Percentiles rank a stretch among this genome's conserved stretches.
Evolutionary conservation across 345 rosid species (phyloP).

Genomic region (Arabidopsis arenosa): DNA sequence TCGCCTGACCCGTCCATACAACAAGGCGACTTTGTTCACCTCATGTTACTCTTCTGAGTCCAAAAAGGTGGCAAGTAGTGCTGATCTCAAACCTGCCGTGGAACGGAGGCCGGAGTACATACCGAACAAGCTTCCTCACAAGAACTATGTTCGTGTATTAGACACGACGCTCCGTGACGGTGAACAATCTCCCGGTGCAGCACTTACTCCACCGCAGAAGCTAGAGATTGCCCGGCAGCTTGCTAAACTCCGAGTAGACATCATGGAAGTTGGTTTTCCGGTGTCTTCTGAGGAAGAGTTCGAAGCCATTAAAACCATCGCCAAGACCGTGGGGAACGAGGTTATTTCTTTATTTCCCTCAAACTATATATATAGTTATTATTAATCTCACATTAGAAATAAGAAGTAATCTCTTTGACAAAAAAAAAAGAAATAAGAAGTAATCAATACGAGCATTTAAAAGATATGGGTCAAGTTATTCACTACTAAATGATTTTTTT

Average conservation of each 20-base stretch:
- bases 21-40: conserved; percentile 23
- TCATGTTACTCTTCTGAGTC: conserved; percentile 39
- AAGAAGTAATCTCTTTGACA: not conserved
- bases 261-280: conserved; percentile 92
- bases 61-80: conserved; percentile 15
- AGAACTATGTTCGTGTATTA: conserved; percentile 78
- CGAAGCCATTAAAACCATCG: conserved; percentile 73
- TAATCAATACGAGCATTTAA: not conserved
- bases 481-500: too few species aligned
- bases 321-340: conserved; percentile 76
- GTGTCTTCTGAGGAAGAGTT: conserved; percentile 81
- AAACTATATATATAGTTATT: not conserved
- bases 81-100: conserved; percentile 21
- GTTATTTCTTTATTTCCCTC: conserved; percentile 33
- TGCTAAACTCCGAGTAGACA: conserved; percentile 83
- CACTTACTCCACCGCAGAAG: conserved; percentile 83
- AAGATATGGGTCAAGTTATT: too few species aligned
- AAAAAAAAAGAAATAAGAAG: too few species aligned
- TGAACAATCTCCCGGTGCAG: conserved; percentile 96
- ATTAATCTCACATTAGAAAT: not conserved
- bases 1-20: conserved; percentile 19
- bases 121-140: conserved; percentile 68
- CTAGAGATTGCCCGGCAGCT: conserved; percentile 81
- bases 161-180: conserved; percentile 99
- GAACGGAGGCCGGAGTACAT: conserved; percentile 60